Evolutionary conservation across 2,329 filamentous ascomycete genomes (phyloP), one percentile per base, ranked within the genome.

Genomic region (Pezicula radicicola): DNA sequence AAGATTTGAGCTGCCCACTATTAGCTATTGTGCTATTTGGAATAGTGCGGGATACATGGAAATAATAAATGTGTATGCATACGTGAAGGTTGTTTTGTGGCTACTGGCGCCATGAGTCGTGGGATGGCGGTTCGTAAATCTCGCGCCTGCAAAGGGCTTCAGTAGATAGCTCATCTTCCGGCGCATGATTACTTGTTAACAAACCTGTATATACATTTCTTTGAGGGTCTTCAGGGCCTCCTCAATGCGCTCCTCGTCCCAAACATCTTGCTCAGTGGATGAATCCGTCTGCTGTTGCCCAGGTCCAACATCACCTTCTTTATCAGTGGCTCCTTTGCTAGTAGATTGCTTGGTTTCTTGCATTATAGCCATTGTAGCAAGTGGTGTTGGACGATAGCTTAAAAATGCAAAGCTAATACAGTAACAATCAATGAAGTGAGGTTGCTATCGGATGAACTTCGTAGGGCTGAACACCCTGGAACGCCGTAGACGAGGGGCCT

Each of bases 51-150:
- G 18, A 21, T 2, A 13, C 40, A 39, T 50, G 49, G 45, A 39
- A 16, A 46, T 46, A 9, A 43, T 25, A 48, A 15, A 47, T 36
- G 21, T 30, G n/a, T 25, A 35, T 39, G 67, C 75, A 56, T 76
- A 85, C 81, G 76, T 36, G 76, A 73, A 30, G 75, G 67, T 43
- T 77, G 72, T 54, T 77, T 75, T 49, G 71, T 68, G 6, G 75
- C 72, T 56, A 85, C 62, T 16, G 80, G 77, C 41, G 78, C 75
- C 39, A 79, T 65, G 68, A 80, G 75, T 49, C 73, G 69, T 13
- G 77, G 76, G 40, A 81, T 70, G 12, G 75, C 74, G 13, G 72
- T 75, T 55, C 78, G 72, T 36, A 81, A 64, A 36, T 70, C 71
- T 51, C 75, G 70, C 48, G 77, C 69, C 77, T 80, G 53, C 6